These are phyloP conservation scores for Tylopilus felleus DNA, from an alignment of 768 basidiomycete species.

Conservation along the genomic window DNA sequence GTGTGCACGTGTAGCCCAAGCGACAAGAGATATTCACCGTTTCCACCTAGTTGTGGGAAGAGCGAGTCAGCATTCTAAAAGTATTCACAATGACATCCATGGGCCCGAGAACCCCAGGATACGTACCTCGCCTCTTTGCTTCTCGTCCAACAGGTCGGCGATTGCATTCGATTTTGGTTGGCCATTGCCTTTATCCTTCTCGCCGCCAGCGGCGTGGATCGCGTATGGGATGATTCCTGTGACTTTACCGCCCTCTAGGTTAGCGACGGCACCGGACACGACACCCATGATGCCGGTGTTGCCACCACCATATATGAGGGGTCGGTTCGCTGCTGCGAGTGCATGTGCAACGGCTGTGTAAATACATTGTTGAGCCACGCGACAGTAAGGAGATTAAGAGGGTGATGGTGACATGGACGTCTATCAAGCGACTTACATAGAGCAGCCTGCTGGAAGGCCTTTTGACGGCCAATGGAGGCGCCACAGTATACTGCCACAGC, in stretches of 20 bases:
- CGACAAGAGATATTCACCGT: slow-evolving; percentile 23
- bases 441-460: slow-evolving; percentile 66
- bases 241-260: slow-evolving; percentile 60
- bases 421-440: slow-evolving; percentile 48
- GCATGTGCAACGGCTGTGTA: slow-evolving; percentile 68
- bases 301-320: slow-evolving; percentile 88
- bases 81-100: neutral
- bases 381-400: neutral
- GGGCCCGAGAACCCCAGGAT: neutral
- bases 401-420: neutral
- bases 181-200: slow-evolving; percentile 45
- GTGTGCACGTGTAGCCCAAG: slow-evolving; percentile 2
- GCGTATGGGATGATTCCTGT: slow-evolving; percentile 79
- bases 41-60: slow-evolving; percentile 24
- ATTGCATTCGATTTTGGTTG: slow-evolving; percentile 17
- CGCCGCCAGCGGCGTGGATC: slow-evolving; percentile 64
- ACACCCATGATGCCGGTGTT: slow-evolving; percentile 82
- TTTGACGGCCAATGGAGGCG: slow-evolving; percentile 61
- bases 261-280: slow-evolving; percentile 62
- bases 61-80: slow-evolving; percentile 9
- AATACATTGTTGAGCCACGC: slow-evolving; percentile 1
- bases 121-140: slow-evolving; percentile 36
- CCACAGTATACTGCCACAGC: slow-evolving; percentile 85
- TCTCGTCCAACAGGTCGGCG: slow-evolving; percentile 28
- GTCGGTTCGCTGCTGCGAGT: slow-evolving; percentile 54